Conservation (phyloP, 2,329 filamentous ascomycete genomes). For the Fusarium nematophilum region DNA sequence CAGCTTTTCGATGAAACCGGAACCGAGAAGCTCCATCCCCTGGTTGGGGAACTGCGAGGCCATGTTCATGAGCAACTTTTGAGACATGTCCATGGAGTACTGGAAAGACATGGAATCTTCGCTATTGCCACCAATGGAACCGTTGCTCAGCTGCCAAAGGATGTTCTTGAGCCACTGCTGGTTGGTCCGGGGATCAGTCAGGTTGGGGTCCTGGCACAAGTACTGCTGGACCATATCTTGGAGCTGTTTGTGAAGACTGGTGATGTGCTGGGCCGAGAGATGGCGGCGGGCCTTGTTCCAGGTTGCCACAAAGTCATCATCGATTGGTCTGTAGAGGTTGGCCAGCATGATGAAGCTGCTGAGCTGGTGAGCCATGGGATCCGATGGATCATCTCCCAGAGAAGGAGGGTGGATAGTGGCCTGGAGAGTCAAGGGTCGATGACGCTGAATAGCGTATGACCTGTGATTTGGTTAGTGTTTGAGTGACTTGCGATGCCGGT, state of each 20-base stretch:
- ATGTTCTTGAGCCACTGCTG: conserved; percentile 75
- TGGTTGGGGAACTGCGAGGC: conserved; percentile 77
- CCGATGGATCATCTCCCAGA: conserved; percentile 69
- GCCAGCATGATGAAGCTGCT: conserved; percentile 70
- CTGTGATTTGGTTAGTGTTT: too few relatives aligned
- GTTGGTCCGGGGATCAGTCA: conserved; percentile 66
- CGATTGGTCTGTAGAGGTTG: conserved; percentile 73
- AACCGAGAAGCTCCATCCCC: conserved; percentile 79
- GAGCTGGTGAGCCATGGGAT: conserved; percentile 64
- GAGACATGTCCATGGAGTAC: conserved; percentile 71
- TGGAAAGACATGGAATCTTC: conserved; percentile 70
- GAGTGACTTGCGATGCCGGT: too few relatives aligned
- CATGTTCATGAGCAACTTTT: conserved; percentile 72
- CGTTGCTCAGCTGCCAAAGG: conserved; percentile 71
- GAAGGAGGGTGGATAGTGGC: conserved; percentile 75
- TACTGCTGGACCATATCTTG: conserved; percentile 64
- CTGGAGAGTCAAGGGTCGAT: conserved; percentile 76
- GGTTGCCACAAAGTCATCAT: conserved; percentile 70
- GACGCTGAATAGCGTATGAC: conserved; percentile 77
- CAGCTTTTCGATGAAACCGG: conserved; percentile 83
- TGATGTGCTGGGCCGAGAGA: conserved; percentile 67
- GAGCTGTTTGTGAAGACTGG: conserved; percentile 71
- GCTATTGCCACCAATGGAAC: conserved; percentile 56
- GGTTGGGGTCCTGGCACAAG: conserved; percentile 64
- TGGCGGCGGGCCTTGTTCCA: conserved; percentile 75